These are phyloP conservation scores for Penicillium paradoxum DNA, from an alignment of 495 filamentous ascomycete genomes.

Conservation along the genomic window DNA sequence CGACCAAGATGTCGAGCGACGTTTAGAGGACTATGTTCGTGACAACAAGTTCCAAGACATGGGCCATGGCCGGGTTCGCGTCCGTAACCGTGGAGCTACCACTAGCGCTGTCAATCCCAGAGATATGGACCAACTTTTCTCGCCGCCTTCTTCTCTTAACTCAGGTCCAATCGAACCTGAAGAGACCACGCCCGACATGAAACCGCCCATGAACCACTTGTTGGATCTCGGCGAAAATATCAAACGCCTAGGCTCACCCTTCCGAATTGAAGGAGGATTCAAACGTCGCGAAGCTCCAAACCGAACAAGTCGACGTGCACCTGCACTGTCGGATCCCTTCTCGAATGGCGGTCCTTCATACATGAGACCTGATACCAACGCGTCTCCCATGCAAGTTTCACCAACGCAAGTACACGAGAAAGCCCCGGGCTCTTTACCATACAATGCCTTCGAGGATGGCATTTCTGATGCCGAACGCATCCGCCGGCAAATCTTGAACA, in stretches of 20 bases:
- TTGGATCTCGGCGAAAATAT: constrained; percentile 37
- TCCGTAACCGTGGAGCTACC: constrained; percentile 49
- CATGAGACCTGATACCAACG: background rate
- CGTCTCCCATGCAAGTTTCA: constrained; percentile 18
- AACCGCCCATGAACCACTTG: constrained; percentile 26
- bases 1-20: constrained; percentile 40
- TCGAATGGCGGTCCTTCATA: constrained; percentile 24
- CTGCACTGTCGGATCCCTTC: constrained; percentile 43
- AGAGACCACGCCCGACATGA: constrained; percentile 19
- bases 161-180: constrained; percentile 33
- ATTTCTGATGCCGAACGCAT: constrained; percentile 47
- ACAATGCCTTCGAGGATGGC: constrained; percentile 37
- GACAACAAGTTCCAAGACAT: constrained; percentile 41
- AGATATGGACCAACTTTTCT: constrained; percentile 46
- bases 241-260: constrained; percentile 50
- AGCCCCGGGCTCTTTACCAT: constrained; percentile 20
- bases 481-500: constrained; percentile 42
- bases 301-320: constrained; percentile 32
- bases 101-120: constrained; percentile 36
- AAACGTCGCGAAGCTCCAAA: constrained; percentile 27
- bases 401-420: constrained; percentile 17
- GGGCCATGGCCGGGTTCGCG: constrained; percentile 44
- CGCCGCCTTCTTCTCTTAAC: constrained; percentile 40
- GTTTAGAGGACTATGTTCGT: constrained; percentile 46
- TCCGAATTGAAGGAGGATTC: constrained; percentile 33